Percentiles rank a stretch among this genome's conserved stretches.
Conservation (phyloP, 805 yeast genomes). For the Zygosaccharomyces kombuchaensis region DNA sequence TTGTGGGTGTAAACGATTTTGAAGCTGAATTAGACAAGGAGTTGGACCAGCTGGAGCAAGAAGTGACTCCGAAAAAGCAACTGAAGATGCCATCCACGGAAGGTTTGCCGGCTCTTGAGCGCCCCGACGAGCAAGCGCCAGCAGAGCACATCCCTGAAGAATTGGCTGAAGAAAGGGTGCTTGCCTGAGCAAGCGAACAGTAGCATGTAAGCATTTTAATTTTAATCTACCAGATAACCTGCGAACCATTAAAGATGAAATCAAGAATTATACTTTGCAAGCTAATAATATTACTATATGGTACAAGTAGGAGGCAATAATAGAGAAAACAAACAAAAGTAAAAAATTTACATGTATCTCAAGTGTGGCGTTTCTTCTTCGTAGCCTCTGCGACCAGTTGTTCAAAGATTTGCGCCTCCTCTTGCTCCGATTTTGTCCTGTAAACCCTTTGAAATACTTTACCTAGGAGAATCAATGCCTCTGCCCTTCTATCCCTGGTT, state of each 20-base stretch:
- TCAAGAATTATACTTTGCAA: not conserved
- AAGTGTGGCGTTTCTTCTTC: constrained; percentile 37
- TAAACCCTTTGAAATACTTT: constrained; percentile 53
- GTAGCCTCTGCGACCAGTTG: constrained; percentile 56
- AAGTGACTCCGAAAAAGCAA: constrained; percentile 38
- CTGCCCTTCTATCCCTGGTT: constrained; percentile 56
- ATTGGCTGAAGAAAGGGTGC: not conserved
- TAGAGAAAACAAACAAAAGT: not conserved
- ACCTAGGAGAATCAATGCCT: constrained; percentile 57
- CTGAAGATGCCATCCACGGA: constrained; percentile 28
- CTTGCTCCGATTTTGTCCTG: constrained; percentile 65
- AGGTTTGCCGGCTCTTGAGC: constrained; percentile 24
- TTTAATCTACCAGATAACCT: not conserved
- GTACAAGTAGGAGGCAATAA: constrained; percentile 1
- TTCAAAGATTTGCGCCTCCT: constrained; percentile 74
- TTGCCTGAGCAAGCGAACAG: not conserved
- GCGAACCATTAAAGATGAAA: not conserved
- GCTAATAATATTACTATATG: constrained; percentile 1
- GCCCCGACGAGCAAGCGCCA: not conserved
- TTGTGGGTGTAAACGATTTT: constrained; percentile 31
- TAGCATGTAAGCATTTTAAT: not conserved
- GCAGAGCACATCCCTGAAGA: not conserved
- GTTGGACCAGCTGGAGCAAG: constrained; percentile 46
- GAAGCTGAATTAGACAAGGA: constrained; percentile 69
- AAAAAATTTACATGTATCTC: constrained; percentile 6